phyloP scores from a whole-genome alignment of 306 rosid genomes.

The Vigna hirtella region DNA sequence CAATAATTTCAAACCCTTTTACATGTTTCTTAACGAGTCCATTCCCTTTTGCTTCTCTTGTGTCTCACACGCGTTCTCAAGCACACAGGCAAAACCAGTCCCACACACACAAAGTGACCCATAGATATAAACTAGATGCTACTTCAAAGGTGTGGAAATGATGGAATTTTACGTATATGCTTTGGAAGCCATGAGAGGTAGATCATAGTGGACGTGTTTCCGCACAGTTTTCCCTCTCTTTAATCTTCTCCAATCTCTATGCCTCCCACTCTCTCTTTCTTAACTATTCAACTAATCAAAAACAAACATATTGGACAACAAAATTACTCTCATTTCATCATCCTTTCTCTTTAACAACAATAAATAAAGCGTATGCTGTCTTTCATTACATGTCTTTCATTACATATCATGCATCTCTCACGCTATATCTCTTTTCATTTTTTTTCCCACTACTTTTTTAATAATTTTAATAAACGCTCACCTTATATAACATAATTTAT shows the following conservation, averaged over 20 bases:
- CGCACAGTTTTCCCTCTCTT: slow-evolving; percentile 40
- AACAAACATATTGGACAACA: slow-evolving; percentile 23
- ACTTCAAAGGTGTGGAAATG: slow-evolving; percentile 45
- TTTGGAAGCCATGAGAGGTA: slow-evolving; percentile 37
- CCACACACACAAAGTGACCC: slow-evolving; percentile 50
- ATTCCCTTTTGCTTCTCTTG: slow-evolving; percentile 47
- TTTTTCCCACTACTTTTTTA: not conserved
- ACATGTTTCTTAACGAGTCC: slow-evolving; percentile 53
- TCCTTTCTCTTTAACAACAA: not conserved
- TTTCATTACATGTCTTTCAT: slow-evolving; percentile 4
- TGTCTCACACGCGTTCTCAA: slow-evolving; percentile 51
- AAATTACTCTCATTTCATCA: not conserved
- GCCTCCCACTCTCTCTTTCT: slow-evolving; percentile 45
- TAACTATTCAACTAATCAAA: slow-evolving; percentile 16
- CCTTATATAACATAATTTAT: too few relatives aligned
- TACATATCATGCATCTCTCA: not conserved
- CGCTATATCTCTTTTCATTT: not conserved
- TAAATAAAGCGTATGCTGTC: not conserved
- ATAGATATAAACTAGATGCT: slow-evolving; percentile 44
- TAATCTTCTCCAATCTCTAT: slow-evolving; percentile 42
- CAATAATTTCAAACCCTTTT: slow-evolving; percentile 59
- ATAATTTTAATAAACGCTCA: not conserved
- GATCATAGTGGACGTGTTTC: slow-evolving; percentile 40
- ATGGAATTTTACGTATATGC: slow-evolving; percentile 47
- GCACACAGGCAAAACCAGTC: slow-evolving; percentile 51